Evolutionary conservation across 2,329 filamentous ascomycete species (phyloP), one percentile per base, ranked within the genome.

Genomic region (Phaeomoniella chlamydospora): DNA sequence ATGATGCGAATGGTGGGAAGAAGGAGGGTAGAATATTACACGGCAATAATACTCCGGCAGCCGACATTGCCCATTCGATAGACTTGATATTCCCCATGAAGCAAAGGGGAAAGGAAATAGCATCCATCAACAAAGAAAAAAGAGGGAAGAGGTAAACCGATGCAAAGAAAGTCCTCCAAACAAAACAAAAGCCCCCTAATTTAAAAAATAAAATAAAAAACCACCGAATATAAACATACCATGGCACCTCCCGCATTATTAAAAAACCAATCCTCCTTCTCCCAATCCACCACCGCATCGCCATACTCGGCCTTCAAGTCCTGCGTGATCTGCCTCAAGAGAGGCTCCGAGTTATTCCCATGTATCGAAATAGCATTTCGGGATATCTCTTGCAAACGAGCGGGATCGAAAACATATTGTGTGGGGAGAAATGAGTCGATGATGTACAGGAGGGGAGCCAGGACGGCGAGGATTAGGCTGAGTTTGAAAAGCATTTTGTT

Each of bases 201-300:
- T n/a, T 15, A 32, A 29, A 13, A 19, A 22, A n/a, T n/a, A n/a
- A 34, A 31, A 19, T 15, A 22, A 17, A 16, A 15, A 31, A 43
- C 34, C 37, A n/a, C n/a, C n/a, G n/a, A n/a, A n/a, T n/a, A n/a
- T n/a, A n/a, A n/a, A 26, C 22, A 26, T 39, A 44, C 41, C 82
- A 88, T 88, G 36, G 82, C 82, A 38, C 82, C 82, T 34, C 82
- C 82, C 34, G 82, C 82, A 51, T 88, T 88, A 65, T 87, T 90
- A 49, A 88, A 86, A 37, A 88, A 65, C 82, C 82, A 90, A 54
- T 86, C 76, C 57, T 84, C 72, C 6, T n/a, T 6, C 6, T 26
- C n/a, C 22, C 22, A 26, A n/a, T 26, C 22, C 6, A 26, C 22
- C 9, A 26, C n/a, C 9, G 22, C 22, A 26, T 26, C 22, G 6